Evolutionary conservation across 345 rosid species (phyloP), one percentile per base, ranked within the genome.

Genomic region (Heritiera littoralis): DNA sequence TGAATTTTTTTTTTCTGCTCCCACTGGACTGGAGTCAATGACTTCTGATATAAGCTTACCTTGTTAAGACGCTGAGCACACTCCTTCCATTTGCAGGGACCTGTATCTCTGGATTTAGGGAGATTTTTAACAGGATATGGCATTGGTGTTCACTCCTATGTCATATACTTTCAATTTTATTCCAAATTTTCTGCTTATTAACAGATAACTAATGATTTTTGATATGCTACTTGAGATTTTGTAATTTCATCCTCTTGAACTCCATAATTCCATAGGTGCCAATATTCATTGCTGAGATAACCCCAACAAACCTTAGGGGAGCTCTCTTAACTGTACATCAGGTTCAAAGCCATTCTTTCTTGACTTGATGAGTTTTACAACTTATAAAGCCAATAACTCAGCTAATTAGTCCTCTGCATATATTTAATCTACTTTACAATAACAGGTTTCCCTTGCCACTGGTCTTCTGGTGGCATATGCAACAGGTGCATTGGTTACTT

Each of bases 391-490:
- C 65, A 9, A 60, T 60, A 60, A 60, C 38, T 60, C 28, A 6
- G 35, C 28, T 23, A 3, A 60, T 60, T 61, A 11, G 17, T 30
- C 7, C 38, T 61, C 40, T 61, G 7, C 92, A 67, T 43, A n/a
- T 17, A 90, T 94, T 86, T 91, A 67, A 83, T 90, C 84, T 89
- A 87, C 78, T 81, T 88, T 78, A 18, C 80, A 77, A 75, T 88
- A 77, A 18, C 80, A 77, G 80, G 73, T 77, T 45, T 9, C 74
- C 15, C 9, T 77, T 14, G 75, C 74, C 45, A 60, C 84, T 23
- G 98, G 88, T 86, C 92, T 88, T 58, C 91, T 96, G n/a, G 90
- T 90, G 77, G 85, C 93, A 70, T 95, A 90, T 87, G 77, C 89
- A 69, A 87, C 93, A 41, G 97, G 98, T 87, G 94, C 92, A 72